These are phyloP conservation scores for Begonia masoniana DNA, from an alignment of 306 rosid species.

Conservation along the genomic window DNA sequence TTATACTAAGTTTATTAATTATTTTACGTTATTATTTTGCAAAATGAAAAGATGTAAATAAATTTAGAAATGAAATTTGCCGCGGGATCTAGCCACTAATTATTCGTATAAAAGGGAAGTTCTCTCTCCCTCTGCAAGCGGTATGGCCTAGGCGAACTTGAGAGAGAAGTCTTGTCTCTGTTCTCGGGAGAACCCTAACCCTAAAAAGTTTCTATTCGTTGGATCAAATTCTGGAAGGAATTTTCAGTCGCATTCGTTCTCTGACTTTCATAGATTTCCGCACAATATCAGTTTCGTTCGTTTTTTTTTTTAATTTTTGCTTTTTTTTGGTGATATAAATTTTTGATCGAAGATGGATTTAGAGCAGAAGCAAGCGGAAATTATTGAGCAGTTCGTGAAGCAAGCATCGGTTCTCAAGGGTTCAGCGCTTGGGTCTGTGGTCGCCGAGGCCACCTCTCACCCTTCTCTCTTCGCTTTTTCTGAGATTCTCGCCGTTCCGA, in stretches of 20 bases:
- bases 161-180: too few relatives aligned
- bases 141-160: too few relatives aligned
- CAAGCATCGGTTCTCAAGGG: constrained; percentile 46
- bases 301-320: neutral
- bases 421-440: constrained; percentile 33
- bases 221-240: neutral
- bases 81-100: too few relatives aligned
- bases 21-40: too few relatives aligned
- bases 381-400: constrained; percentile 67
- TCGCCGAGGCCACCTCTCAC: constrained; percentile 69
- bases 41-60: too few relatives aligned
- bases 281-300: neutral
- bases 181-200: neutral
- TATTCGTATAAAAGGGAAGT: too few relatives aligned
- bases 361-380: constrained; percentile 74
- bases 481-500: constrained; percentile 74
- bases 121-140: too few relatives aligned
- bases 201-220: neutral
- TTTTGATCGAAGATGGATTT: constrained; percentile 47
- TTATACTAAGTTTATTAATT: too few relatives aligned
- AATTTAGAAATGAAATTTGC: too few relatives aligned
- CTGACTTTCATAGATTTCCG: neutral
- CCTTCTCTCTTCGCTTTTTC: constrained; percentile 86
- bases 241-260: neutral
- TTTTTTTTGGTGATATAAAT: neutral